Percentiles rank a stretch among this genome's conserved stretches.
Evolutionary conservation across 768 basidiomycete genomes (phyloP).

Genomic region (Kwoniella dejecticola): DNA sequence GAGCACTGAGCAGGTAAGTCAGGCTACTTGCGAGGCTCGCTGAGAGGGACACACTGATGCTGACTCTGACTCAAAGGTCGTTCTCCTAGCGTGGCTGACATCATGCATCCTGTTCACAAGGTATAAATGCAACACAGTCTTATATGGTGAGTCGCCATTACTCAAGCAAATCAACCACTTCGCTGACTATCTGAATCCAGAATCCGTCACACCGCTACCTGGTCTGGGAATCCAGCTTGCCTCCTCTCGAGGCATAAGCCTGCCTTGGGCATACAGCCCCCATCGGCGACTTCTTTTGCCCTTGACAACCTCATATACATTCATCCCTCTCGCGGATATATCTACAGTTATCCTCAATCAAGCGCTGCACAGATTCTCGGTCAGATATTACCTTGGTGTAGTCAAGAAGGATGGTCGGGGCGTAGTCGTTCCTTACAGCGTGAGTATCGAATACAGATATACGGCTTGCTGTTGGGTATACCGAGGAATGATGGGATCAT

Average conservation of each 20-base stretch:
- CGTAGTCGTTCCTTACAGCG: slow-evolving; percentile 35
- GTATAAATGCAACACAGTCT: slow-evolving; percentile 15
- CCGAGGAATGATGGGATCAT: too few relatives aligned
- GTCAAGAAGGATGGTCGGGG: slow-evolving; percentile 27
- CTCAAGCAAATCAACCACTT: too few relatives aligned
- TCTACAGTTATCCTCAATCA: slow-evolving; percentile 46
- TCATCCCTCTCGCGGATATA: slow-evolving; percentile 43
- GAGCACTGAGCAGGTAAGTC: neutral
- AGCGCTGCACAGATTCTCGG: slow-evolving; percentile 40
- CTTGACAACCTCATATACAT: slow-evolving; percentile 25
- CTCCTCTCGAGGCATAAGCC: slow-evolving; percentile 35
- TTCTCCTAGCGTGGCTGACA: neutral
- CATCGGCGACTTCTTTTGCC: slow-evolving; percentile 7
- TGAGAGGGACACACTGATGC: too few relatives aligned
- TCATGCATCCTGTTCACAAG: slow-evolving; percentile 3
- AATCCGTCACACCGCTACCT: slow-evolving; percentile 42
- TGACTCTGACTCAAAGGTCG: neutral
- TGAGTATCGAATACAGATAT: too few relatives aligned
- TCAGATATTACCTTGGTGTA: slow-evolving; percentile 42
- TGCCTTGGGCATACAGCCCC: slow-evolving; percentile 19
- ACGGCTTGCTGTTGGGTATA: neutral
- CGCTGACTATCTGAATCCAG: too few relatives aligned
- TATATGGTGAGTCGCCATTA: slow-evolving; percentile 30
- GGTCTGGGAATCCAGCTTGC: slow-evolving; percentile 40
- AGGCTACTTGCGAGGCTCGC: too few relatives aligned